These are phyloP conservation scores for Alternaria ventricosa DNA, from an alignment of 2,329 filamentous ascomycete genomes.

Conservation along the genomic window DNA sequence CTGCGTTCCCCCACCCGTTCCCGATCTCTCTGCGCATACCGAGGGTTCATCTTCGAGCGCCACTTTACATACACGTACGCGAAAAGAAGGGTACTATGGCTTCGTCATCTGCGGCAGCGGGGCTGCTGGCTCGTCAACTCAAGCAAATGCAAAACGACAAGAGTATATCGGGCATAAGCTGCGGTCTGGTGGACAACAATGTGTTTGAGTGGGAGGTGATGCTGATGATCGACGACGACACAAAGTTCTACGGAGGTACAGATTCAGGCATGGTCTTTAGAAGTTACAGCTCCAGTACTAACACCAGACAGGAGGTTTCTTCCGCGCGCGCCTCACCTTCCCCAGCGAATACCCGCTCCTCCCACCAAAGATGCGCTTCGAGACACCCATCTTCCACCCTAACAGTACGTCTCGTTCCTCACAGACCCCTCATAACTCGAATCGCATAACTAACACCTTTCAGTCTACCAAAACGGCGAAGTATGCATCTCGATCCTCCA, in stretches of 20 bases:
- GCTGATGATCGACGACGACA: slow-evolving; percentile 96
- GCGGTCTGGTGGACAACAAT: slow-evolving; percentile 83
- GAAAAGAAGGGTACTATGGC: slow-evolving; percentile 33
- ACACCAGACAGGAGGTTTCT: slow-evolving; percentile 72
- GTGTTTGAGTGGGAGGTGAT: slow-evolving; percentile 99
- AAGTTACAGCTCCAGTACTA: background rate
- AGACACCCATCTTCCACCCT: slow-evolving; percentile 93
- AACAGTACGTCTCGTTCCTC: slow-evolving; percentile 69
- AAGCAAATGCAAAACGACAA: slow-evolving; percentile 93
- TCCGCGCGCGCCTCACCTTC: slow-evolving; percentile 93
- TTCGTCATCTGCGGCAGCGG: slow-evolving; percentile 63
- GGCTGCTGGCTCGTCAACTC: slow-evolving; percentile 82
- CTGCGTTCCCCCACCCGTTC: background rate
- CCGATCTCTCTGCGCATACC: slow-evolving; percentile 1
- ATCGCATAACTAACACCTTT: slow-evolving; percentile 1
- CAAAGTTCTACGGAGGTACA: slow-evolving; percentile 88
- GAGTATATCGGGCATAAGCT: slow-evolving; percentile 93
- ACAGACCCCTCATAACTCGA: too few species aligned
- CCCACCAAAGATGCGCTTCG: slow-evolving; percentile 94
- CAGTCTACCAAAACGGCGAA: slow-evolving; percentile 88
- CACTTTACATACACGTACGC: slow-evolving; percentile 1
- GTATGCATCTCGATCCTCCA: slow-evolving; percentile 99
- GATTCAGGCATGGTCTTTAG: too few species aligned
- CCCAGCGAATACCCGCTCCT: slow-evolving; percentile 96
- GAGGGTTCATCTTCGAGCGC: slow-evolving; percentile 11